Base-by-base conservation (phyloP, 257 asterid genomes). In the Jacaranda mimosifolia region DNA sequence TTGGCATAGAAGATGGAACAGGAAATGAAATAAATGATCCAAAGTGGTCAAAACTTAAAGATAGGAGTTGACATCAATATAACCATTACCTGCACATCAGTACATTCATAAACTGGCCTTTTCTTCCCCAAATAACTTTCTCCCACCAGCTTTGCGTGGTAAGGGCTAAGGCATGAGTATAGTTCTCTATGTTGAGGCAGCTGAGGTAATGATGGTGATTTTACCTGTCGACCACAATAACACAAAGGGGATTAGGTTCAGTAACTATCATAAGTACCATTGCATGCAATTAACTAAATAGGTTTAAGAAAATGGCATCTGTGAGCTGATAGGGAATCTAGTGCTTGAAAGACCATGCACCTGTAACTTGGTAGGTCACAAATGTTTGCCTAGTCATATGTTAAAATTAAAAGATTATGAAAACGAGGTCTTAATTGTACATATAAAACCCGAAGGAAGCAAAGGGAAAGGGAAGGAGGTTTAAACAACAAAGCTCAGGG, bases 81-180 rank as follows among this genome's bases (percentile, higher is more conserved):
- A 77, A 68, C 40, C 7, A 32, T 14, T 55, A 92, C 99, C 98
- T 96, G 99, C 60, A 78, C 87, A 17, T 88, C 97, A 36, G 94
- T 93, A 78, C 92, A 94, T 35, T 96, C 98, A 81, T 91, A 82
- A 79, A 92, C 87, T 2, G 99, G 99, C 81, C 99, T 85, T 82
- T 86, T 96, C 87, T 86, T 92, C 71, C 95, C 99, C 87, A 93
- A 82, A 72, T 80, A 96, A 86, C 98, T 93, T 80, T 96, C 99
- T 81, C 97, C 99, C 51, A 96, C 99, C 80, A 96, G 86, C 81
- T 90, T 92, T 56, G 88, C 95, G 79, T 96, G 96, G 86, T 83
- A 87, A 63, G 97, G 93, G 82, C 91, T 92, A 57, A 96, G 86
- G 66, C 79, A 45, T 12, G 97, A 84, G 82, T 85, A 91, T 32